Evolutionary conservation across 2,329 filamentous ascomycete genomes (phyloP), one percentile per base, ranked within the genome.

Genomic region (Verticillium alfalfae): DNA sequence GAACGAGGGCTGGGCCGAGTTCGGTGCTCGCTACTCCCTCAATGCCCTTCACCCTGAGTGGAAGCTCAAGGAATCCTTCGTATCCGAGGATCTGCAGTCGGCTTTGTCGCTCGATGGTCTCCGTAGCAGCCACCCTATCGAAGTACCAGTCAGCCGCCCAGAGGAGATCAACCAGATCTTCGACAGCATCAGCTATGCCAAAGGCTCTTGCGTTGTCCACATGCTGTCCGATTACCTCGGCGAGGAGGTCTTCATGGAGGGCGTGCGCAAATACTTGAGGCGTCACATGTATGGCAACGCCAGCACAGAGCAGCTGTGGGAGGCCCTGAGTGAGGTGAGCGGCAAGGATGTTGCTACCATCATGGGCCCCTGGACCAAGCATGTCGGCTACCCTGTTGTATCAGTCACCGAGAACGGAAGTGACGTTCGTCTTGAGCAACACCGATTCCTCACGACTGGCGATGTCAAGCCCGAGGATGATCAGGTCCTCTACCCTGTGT

Each of bases 151-250:
- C 66, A 96, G 97, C 83, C 89, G 91, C 63, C 93, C 93, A 34
- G 93, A 96, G 68, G 93, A 98, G 76, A 93, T 98, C 74, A 97
- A 97, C 78, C 93, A 98, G 78, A 98, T 98, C 68, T 98, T 98
- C 69, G 94, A 98, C 73, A 92, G 93, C 65, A 98, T 98, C 67
- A 97, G 94, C 1, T 98, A 98, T 78, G 93, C 92, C 61, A 98
- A 98, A 80, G 94, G 94, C 18, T 97, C 93, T 12, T 96, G 93
- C 69, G 93, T 98, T 38, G 83, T 98, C 64, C 91, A 94, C 72
- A 98, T 98, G 94, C 93, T 98, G 67, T 97, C 94, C 22, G 96
- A 93, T 67, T 96, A 96, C 70, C 82, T 98, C 31, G 94, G 94
- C 58, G 94, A 98, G 75, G 92, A 97, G 54, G 83, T 86, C 18